Evolutionary conservation across 129 eudicot species (phyloP).

Genomic region (Oenanthe sinensis): DNA sequence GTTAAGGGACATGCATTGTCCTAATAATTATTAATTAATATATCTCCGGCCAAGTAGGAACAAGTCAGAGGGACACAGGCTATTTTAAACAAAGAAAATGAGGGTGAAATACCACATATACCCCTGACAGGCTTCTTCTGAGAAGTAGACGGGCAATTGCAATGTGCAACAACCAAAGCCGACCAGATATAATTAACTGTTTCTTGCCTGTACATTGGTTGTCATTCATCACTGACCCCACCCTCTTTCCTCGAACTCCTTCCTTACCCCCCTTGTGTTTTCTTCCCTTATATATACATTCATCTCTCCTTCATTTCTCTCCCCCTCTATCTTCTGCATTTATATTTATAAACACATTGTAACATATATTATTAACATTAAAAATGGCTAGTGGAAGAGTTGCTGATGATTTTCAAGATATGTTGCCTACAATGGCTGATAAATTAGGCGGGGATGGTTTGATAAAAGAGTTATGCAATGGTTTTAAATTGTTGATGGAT

Average conservation of each 20-base stretch:
- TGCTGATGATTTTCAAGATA: slow-evolving; percentile 25
- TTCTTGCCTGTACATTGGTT: slow-evolving; percentile 23
- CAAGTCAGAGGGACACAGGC: slow-evolving; percentile 10
- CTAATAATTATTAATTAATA: not conserved
- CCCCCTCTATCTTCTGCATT: slow-evolving; percentile 2
- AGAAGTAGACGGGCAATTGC: slow-evolving; percentile 26
- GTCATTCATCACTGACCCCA: slow-evolving; percentile 21
- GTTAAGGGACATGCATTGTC: slow-evolving; percentile 6
- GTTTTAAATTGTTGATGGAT: slow-evolving; percentile 36
- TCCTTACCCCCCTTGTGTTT: not conserved
- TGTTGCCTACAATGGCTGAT: slow-evolving; percentile 33
- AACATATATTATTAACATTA: no score
- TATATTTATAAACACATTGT: not conserved
- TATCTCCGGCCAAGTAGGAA: not conserved
- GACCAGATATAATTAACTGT: slow-evolving; percentile 1
- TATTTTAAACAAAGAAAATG: not conserved
- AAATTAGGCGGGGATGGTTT: slow-evolving; percentile 36
- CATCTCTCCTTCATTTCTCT: not conserved
- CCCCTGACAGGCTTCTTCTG: slow-evolving; percentile 21
- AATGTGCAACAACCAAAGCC: slow-evolving; percentile 15
- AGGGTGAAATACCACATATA: not conserved
- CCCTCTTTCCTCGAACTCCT: slow-evolving; percentile 10
- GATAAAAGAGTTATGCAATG: slow-evolving; percentile 38
- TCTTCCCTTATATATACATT: not conserved
- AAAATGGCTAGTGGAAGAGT: slow-evolving; percentile 14